A percentile compares a stretch with the other conserved stretches of the same genome.
phyloP scores from a whole-genome alignment of 2,329 filamentous ascomycete species.

The Leptographium flavum region DNA sequence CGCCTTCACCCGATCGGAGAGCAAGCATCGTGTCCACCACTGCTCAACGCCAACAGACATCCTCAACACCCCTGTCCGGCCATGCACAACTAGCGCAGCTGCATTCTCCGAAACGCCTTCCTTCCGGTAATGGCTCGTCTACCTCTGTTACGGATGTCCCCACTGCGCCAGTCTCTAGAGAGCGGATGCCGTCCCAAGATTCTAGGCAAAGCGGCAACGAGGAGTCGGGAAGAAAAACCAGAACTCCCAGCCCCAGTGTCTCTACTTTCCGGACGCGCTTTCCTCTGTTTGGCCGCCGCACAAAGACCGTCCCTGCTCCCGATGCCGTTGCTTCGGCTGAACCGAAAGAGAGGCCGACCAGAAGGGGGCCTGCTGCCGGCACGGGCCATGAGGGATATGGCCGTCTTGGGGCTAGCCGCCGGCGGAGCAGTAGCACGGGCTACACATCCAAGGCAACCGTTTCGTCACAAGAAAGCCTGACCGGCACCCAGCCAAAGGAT shows the following conservation, averaged over 20 bases:
- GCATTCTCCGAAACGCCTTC: background rate
- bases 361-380: conserved; percentile 77
- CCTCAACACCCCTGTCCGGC: background rate
- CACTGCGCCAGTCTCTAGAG: background rate
- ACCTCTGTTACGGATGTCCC: background rate
- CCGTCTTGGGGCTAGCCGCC: conserved; percentile 43
- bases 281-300: conserved; percentile 61
- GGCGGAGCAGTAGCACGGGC: conserved; percentile 47
- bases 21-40: conserved; percentile 18
- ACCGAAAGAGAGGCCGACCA: conserved; percentile 41
- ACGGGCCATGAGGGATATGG: conserved; percentile 87
- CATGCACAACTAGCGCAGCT: background rate
- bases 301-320: conserved; percentile 42
- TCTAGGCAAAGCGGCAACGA: background rate
- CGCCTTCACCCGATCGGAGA: conserved; percentile 34
- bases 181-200: background rate
- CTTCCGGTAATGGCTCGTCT: background rate
- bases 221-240: conserved; percentile 14
- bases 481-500: conserved; percentile 30
- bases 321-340: conserved; percentile 24
- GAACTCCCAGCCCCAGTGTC: conserved; percentile 41
- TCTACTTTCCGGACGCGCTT: conserved; percentile 51
- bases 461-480: conserved; percentile 37
- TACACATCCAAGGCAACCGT: conserved; percentile 30
- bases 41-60: background rate